Evolutionary conservation across 495 filamentous ascomycete species (phyloP).

Genomic region (Penicillium cinerascens): DNA sequence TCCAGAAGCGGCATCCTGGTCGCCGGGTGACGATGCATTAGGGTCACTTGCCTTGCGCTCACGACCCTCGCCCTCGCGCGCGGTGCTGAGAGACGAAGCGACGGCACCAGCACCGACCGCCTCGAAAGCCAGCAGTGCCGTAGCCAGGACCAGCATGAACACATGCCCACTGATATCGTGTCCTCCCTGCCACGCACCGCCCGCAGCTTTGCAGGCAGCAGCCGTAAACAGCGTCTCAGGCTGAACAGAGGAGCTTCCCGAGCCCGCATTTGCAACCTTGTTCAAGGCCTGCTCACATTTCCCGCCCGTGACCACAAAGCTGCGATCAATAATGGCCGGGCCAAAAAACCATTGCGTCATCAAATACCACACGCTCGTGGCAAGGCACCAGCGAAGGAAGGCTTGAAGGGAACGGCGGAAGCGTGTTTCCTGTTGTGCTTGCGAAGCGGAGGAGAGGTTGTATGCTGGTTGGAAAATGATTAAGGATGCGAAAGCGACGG

Average conservation of each 20-base stretch:
- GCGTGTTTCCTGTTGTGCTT: conserved; percentile 20
- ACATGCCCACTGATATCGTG: conserved; percentile 96
- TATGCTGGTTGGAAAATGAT: conserved; percentile 55
- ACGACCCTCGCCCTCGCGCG: conserved; percentile 23
- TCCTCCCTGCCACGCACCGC: conserved; percentile 82
- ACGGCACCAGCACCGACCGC: conserved; percentile 58
- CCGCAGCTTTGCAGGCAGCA: conserved; percentile 75
- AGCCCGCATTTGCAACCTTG: conserved; percentile 18
- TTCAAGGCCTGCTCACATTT: conserved; percentile 55
- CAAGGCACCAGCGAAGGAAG: conserved; percentile 60
- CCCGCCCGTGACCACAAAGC: conserved; percentile 78
- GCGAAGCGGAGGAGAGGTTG: conserved; percentile 14
- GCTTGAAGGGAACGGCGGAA: conserved; percentile 44
- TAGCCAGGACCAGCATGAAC: conserved; percentile 82
- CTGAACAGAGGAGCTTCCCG: conserved; percentile 23
- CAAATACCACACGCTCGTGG: conserved; percentile 70
- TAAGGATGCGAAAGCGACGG: conserved; percentile 62
- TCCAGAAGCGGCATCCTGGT: conserved; percentile 9
- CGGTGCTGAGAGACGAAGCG: conserved; percentile 24
- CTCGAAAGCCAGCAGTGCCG: conserved; percentile 76
- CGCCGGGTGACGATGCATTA: background rate
- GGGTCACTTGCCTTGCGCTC: conserved; percentile 48
- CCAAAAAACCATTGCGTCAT: conserved; percentile 98
- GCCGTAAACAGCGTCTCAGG: conserved; percentile 59
- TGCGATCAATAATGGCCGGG: conserved; percentile 79